Evolutionary conservation across 2,329 filamentous ascomycete species (phyloP).

Genomic region (Trichoderma afroharzianum): DNA sequence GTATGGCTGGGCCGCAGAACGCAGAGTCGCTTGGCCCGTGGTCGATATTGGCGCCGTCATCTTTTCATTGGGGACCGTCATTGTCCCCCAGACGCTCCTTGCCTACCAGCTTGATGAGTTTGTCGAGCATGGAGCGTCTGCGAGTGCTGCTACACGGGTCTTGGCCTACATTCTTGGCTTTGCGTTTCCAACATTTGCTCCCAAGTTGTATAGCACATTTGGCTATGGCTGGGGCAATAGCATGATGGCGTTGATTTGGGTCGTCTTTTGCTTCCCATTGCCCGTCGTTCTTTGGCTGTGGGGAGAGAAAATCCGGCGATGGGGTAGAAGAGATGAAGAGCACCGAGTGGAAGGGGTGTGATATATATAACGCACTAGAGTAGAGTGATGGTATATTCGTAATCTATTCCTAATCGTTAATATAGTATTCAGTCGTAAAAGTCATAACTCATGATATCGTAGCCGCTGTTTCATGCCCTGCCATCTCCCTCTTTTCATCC

Average conservation of each 20-base stretch:
- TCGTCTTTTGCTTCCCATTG: constrained; percentile 26
- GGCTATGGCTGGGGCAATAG: constrained; percentile 48
- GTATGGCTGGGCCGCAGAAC: constrained; percentile 47
- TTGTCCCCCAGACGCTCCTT: constrained; percentile 49
- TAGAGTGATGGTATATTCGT: background rate
- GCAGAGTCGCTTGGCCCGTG: constrained; percentile 51
- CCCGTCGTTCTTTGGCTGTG: background rate
- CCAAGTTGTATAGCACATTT: constrained; percentile 33
- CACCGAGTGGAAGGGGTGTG: background rate
- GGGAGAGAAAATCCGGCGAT: background rate
- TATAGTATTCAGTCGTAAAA: background rate
- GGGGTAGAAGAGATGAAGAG: background rate
- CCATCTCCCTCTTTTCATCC: constrained; percentile 9
- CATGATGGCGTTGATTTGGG: constrained; percentile 46
- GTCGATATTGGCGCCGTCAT: constrained; percentile 55
- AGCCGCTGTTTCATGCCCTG: background rate
- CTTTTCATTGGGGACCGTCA: constrained; percentile 52
- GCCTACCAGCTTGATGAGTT: constrained; percentile 55
- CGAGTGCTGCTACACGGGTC: constrained; percentile 50
- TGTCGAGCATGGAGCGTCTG: constrained; percentile 30
- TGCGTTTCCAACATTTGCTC: constrained; percentile 53
- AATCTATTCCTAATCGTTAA: background rate
- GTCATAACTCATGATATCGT: constrained; percentile 6
- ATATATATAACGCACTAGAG: background rate
- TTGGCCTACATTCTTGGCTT: constrained; percentile 52